Base-by-base conservation (phyloP, 169 alveolate genomes). In the Plasmodium vinckei region DNA sequence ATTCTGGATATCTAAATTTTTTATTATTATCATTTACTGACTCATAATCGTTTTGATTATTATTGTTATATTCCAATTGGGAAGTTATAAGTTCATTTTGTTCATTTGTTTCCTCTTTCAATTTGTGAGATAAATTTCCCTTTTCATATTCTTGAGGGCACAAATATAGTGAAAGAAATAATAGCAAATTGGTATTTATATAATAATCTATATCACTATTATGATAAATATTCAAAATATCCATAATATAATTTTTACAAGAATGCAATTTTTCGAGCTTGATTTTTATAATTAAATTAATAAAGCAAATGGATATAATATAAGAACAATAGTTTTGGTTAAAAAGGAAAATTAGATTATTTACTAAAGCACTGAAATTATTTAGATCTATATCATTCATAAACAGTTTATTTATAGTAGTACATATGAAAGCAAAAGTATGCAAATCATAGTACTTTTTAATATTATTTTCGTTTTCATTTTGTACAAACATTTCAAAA, bases 201-300 rank as follows among this genome's bases (percentile, higher is more conserved):
- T 73, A 68, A 39, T 56, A 68, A 25, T 67, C 73, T 15, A 82
- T 27, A 46, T 69, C 90, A 71, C 19, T 54, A 17, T 27, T 53
- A 82, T 53, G 56, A 47, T 65, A 68, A 3, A 68, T 60, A 25
- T 68, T 39, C 3, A 70, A 56, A 56, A 82, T 68, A 25, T 82
- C 90, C 9, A 44, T 13, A 9, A 82, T 33, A 44, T 82, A 69
- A 42, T 65, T 42, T 56, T 42, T 82, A 46, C 84, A 82, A 12
- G 69, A 60, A n/a, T 82, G 42, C 17, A 82, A 19, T 21, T 68
- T 68, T 33, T 82, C 84, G n/a, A 82, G 21, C 33, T 57, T 67
- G 13, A 82, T 82, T 68, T 82, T 82, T 82, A 68, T 82, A 44
- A 82, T 56, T 33, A 82, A 67, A 27, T 82, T 82, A 21, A 82